A percentile compares a stretch with the other conserved stretches of the same genome.
Evolutionary conservation across 2,329 filamentous ascomycete genomes (phyloP).

Genomic region (Chaetomium sp.): DNA sequence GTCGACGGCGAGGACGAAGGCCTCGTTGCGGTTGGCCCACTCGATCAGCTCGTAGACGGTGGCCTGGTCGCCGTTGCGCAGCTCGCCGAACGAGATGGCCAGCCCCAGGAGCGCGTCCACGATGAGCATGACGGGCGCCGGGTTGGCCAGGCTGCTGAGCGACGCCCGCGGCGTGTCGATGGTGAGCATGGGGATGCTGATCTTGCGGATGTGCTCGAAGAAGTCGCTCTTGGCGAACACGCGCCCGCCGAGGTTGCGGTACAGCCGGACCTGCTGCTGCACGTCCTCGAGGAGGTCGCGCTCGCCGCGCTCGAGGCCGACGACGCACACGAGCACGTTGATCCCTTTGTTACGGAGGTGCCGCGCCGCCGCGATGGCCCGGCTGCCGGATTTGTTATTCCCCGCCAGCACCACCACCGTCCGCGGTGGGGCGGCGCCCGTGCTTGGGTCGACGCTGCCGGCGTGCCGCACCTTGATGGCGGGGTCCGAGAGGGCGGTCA

Average conservation of each 20-base stretch:
- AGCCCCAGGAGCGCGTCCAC: constrained; percentile 87
- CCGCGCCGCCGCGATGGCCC: constrained; percentile 81
- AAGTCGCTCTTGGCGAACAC: constrained; percentile 64
- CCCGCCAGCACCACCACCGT: constrained; percentile 79
- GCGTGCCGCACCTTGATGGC: constrained; percentile 57
- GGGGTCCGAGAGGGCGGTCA: constrained; percentile 66
- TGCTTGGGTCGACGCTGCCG: constrained; percentile 43
- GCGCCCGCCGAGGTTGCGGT: constrained; percentile 78
- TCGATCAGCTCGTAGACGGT: constrained; percentile 87
- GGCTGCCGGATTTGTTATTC: constrained; percentile 87
- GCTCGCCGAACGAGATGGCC: constrained; percentile 84
- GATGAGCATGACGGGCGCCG: constrained; percentile 73
- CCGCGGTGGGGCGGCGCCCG: constrained; percentile 35
- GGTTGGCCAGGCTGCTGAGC: constrained; percentile 49
- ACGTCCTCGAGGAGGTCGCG: constrained; percentile 79
- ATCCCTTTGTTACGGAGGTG: constrained; percentile 84
- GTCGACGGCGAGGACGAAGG: constrained; percentile 83
- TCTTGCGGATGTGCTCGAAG: constrained; percentile 60
- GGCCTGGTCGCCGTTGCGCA: constrained; percentile 79
- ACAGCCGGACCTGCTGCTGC: constrained; percentile 78
- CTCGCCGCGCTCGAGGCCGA: constrained; percentile 80
- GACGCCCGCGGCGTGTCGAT: constrained; percentile 42
- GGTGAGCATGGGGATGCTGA: constrained; percentile 43
- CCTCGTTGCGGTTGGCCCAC: constrained; percentile 88
- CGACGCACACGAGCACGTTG: constrained; percentile 78